Base-by-base conservation (phyloP, 163 green algal species). In the Prototheca stagnorum region DNA sequence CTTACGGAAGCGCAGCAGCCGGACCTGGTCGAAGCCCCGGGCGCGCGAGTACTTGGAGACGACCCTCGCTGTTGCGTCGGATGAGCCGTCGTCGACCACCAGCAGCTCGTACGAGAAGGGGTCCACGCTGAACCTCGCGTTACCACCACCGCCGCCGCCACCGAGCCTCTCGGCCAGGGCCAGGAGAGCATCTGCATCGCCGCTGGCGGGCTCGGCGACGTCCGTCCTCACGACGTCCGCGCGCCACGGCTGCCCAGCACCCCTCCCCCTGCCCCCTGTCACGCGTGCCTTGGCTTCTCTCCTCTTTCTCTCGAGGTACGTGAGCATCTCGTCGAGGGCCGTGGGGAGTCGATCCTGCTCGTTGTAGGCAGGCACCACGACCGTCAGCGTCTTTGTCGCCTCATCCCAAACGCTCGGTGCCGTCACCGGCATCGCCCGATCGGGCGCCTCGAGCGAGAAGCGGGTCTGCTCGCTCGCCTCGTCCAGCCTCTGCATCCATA, bases 321-420 rank as follows among this genome's bases (percentile, higher is more conserved):
- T 49, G 3, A 95, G 51, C 1, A 73, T 74, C 43, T 92, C 80
- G 25, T 93, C 67, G 1, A 97, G 52, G 2, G 77, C 88, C 4
- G 59, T 53, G 2, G 71, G 59, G 29, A 97, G 63, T 1, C 88
- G 62, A n/a, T 77, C 62, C 63, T 87, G 66, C 61, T 97, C 88
- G 51, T 97, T 95, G 64, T 88, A 96, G 2, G 88, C 85, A 16
- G 88, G 88, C 2, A 95, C 65, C 1, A 97, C 64, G 6, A 95
- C 58, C 1, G 75, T 84, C 25, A 97, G 61, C 4, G 70, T 68
- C 54, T 88, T 89, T 16, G 65, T 79, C 3, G 79, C 45, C 15
- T 77, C 51, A 22, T 50, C 47, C 24, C 75, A 73, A 6, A 90
- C 61, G 9, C 72, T 84, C n/a, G n/a, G n/a, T n/a, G n/a, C n/a